A percentile compares a stretch with the other conserved stretches of the same genome.
phyloP scores from a whole-genome alignment of 108 stramenopile genomes.

The Cyclotella choctawhatcheeana region DNA sequence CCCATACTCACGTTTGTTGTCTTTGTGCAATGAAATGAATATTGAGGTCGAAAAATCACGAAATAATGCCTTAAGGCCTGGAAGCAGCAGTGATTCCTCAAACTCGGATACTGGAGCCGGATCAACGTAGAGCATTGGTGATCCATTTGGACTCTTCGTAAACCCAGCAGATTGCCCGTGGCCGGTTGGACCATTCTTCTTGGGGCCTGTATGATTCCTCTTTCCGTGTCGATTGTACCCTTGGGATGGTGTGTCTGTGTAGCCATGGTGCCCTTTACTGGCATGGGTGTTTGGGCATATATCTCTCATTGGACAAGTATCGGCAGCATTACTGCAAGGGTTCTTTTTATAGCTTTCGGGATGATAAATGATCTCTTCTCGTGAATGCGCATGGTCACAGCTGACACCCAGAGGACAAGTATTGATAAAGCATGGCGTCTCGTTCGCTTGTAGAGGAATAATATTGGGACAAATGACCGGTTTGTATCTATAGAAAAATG shows the following conservation, averaged over 20 bases:
- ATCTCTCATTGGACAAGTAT: slow-evolving; percentile 65
- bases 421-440: slow-evolving; percentile 48
- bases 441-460: slow-evolving; percentile 32
- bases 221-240: slow-evolving; percentile 51
- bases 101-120: slow-evolving; percentile 81
- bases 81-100: slow-evolving; percentile 69
- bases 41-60: slow-evolving; percentile 63
- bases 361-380: slow-evolving; percentile 84
- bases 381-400: slow-evolving; percentile 77
- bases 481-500: slow-evolving; percentile 56
- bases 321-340: slow-evolving; percentile 48
- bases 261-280: slow-evolving; percentile 30
- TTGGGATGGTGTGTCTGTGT: slow-evolving; percentile 15
- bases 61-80: slow-evolving; percentile 80
- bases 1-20: slow-evolving; percentile 34
- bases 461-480: slow-evolving; percentile 70
- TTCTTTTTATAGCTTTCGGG: slow-evolving; percentile 72
- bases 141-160: slow-evolving; percentile 45
- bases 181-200: slow-evolving; percentile 25
- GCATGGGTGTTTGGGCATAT: slow-evolving; percentile 75
- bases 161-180: slow-evolving; percentile 36
- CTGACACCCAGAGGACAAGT: slow-evolving; percentile 48
- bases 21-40: slow-evolving; percentile 23
- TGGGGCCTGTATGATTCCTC: slow-evolving; percentile 34
- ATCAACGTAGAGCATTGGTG: slow-evolving; percentile 82